Base-by-base conservation (phyloP, 371 early-diverging fungal genomes). In the Mucor circinelloides region DNA sequence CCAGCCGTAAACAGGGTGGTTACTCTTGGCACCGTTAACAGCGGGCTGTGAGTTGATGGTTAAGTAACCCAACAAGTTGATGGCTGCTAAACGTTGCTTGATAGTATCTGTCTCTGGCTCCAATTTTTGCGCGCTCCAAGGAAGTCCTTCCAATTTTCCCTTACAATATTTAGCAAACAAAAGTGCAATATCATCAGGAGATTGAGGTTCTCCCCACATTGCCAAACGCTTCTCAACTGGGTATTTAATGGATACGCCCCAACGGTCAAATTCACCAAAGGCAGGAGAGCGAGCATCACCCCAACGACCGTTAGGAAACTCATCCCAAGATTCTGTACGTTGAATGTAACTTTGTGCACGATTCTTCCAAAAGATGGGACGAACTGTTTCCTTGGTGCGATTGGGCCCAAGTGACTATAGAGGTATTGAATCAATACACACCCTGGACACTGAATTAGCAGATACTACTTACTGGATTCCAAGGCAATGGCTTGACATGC, bases 271-370 rank as follows among this genome's bases (percentile, higher is more conserved):
- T 64, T 98, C 97, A 65, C 99, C 97, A 82, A 90, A 98, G 10
- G 97, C 83, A 34, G 94, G 91, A 7, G 97, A 97, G 15, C 97
- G 87, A 21, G 97, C 89, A 72, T 97, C 97, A 40, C 98, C 98
- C 99, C 98, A 99, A 56, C 99, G 91, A 40, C 99, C 99, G 76
- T 99, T 99, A 23, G 97, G 98, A 74, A 95, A 99, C 71, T 97
- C 98, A 81, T 99, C 98, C 99, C 99, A 98, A 23, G 89, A 81
- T 70, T 95, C 95, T 4, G 99, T 99, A 61, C 97, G 92, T 60
- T 89, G 79, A 67, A 97, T 91, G 82, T 99, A 97, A 72, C 93
- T 93, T 70, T 92, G 89, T 57, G 93, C 87, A 44, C 97, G 90
- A 82, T 99, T 96, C 81, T 91, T 92, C 98, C 99, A 97, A 77